phyloP scores from a whole-genome alignment of 2,329 filamentous ascomycete genomes.

The Calonectria hongkongensis region DNA sequence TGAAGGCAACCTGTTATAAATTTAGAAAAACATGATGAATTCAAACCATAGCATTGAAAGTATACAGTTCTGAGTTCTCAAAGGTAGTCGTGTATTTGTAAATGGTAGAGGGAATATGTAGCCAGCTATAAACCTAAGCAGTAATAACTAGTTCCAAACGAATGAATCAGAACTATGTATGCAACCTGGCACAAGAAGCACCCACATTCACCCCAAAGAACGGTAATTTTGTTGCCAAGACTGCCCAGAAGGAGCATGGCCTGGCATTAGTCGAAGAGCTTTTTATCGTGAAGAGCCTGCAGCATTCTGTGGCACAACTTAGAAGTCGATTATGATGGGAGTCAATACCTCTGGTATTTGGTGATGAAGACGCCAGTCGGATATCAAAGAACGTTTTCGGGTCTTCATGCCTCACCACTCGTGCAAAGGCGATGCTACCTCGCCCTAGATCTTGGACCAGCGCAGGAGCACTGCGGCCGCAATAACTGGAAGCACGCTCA shows the following conservation, averaged over 20 bases:
- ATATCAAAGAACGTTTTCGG: no score
- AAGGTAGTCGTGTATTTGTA: neutral
- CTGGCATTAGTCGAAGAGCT: no score
- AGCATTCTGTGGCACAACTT: no score
- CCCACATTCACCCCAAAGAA: neutral
- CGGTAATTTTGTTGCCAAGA: no score
- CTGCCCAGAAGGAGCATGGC: no score
- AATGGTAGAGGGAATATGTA: neutral
- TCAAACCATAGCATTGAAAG: neutral
- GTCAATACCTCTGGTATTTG: no score
- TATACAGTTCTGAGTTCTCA: neutral
- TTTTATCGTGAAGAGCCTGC: no score
- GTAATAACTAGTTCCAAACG: neutral
- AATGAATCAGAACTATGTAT: neutral
- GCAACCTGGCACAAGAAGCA: neutral
- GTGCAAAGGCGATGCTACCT: no score
- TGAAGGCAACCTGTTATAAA: no score
- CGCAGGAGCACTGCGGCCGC: slow-evolving; percentile 52
- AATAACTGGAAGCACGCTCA: slow-evolving; percentile 84
- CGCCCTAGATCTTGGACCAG: slow-evolving; percentile 50
- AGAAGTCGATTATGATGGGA: no score
- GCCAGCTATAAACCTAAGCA: neutral
- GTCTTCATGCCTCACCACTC: no score
- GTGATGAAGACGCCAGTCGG: no score
- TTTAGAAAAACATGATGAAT: neutral